phyloP scores from a whole-genome alignment of 352 stramenopile genomes.

The Nothophytophthora sp. region DNA sequence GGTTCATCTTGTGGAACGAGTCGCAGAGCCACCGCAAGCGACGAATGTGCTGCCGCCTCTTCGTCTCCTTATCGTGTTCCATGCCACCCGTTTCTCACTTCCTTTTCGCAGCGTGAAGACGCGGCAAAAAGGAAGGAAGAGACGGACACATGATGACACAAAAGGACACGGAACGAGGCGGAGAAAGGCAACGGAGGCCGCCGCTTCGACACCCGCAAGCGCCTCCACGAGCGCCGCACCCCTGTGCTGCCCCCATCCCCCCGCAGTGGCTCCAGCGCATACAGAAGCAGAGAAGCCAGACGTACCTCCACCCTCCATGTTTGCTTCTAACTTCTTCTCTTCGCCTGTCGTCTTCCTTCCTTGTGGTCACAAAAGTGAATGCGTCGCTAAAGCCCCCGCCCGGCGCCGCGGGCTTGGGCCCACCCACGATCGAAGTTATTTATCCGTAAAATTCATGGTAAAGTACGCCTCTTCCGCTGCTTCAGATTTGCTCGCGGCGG shows the following conservation, averaged over 20 bases:
- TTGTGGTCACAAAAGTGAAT: conserved; percentile 34
- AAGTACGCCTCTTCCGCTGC: no score
- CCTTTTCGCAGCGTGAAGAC: background rate
- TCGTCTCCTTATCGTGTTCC: background rate
- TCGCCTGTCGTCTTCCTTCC: conserved; percentile 31
- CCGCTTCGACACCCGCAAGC: no score
- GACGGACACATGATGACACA: no score
- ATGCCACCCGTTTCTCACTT: background rate
- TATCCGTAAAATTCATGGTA: no score
- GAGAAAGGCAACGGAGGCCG: no score
- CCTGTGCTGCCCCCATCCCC: background rate
- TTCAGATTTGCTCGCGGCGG: background rate
- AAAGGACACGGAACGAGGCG: background rate
- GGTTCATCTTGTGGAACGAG: no score
- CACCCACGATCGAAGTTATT: no score
- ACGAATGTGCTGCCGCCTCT: background rate
- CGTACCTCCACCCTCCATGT: conserved; percentile 49
- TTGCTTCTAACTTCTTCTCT: conserved; percentile 23
- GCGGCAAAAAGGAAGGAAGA: background rate
- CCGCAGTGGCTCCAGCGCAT: background rate
- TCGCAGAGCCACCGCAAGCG: no score
- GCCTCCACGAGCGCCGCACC: background rate
- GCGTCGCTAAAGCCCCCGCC: conserved; percentile 16
- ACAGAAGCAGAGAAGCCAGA: background rate
- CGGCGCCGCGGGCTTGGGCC: no score